Conservation (phyloP, 1,139 yeast genomes). For the Entelexis paramagnoliae region DNA sequence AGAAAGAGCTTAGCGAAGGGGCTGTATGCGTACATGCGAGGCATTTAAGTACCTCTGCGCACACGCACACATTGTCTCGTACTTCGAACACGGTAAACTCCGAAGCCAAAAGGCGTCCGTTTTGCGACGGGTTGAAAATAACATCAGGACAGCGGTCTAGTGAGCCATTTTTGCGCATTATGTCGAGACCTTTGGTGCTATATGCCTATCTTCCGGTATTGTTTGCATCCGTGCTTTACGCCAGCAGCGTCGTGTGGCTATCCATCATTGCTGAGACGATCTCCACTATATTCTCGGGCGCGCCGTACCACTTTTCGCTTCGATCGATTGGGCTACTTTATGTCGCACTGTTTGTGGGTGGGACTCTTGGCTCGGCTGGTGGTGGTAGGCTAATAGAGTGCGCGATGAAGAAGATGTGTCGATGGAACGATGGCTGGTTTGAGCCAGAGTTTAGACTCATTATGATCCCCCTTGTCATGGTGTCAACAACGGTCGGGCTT, state of each 20-base stretch:
- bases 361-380: slow-evolving; percentile 46
- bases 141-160: slow-evolving; percentile 41
- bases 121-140: slow-evolving; percentile 23
- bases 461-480: slow-evolving; percentile 43
- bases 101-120: slow-evolving; percentile 13
- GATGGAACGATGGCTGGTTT: slow-evolving; percentile 43
- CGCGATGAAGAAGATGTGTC: slow-evolving; percentile 32
- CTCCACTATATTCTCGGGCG: slow-evolving; percentile 40
- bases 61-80: neutral
- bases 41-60: neutral
- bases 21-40: neutral
- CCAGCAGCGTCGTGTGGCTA: slow-evolving; percentile 54
- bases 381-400: slow-evolving; percentile 46
- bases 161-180: slow-evolving; percentile 50
- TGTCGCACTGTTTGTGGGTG: slow-evolving; percentile 50
- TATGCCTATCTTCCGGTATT: slow-evolving; percentile 44
- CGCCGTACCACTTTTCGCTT: slow-evolving; percentile 41
- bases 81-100: no score
- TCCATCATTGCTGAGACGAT: slow-evolving; percentile 52
- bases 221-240: slow-evolving; percentile 45
- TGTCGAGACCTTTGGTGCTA: slow-evolving; percentile 46
- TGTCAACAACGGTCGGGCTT: slow-evolving; percentile 44
- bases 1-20: neutral
- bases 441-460: slow-evolving; percentile 54
- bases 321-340: slow-evolving; percentile 49